Base-by-base conservation (phyloP, 129 eudicot genomes). In the Artemisia tridentata region DNA sequence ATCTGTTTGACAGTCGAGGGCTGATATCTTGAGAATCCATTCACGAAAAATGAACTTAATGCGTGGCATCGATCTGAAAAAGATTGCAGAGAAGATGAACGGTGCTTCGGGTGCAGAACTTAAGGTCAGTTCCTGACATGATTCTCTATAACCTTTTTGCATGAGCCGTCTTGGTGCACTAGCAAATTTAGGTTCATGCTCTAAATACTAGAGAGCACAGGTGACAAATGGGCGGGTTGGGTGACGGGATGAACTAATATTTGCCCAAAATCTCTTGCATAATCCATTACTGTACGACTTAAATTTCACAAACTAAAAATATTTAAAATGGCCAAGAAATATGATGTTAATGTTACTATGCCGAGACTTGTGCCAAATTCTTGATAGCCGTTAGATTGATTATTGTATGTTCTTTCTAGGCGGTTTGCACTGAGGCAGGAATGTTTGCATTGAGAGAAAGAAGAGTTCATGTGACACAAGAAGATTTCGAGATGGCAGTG, bases 101-200 rank as follows among this genome's bases (percentile, higher is more conserved):
- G 95, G 98, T 54, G 96, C 98, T 48, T 92, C 96, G 10, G 98
- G 98, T 73, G 98, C 98, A 23, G 98, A 92, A 79, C 91, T 92
- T 8, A 92, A 92, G 98, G 97, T 88, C 27, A 54, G 79, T 67
- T 21, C 3, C 63, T 58, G 14, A 61, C 71, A 61, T 51, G 48
- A 12, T 11, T 38, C 1, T 49, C 31, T 7, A 17, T 38, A 19
- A 51, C 17, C 10, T 48, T 72, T 46, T 34, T 12, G 34, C 46
- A 68, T 18, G 13, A 70, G 29, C 17, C 0, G 46, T 53, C 25
- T n/a, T 60, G 17, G 10, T 66, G 11, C 16, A 23, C 34, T 45
- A 66, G 41, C 71, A 47, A 12, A 41, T 17, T 66, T 34, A 51
- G 56, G 56, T 51, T 51, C 56, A 1, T 51, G 19, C 18, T 51